Evolutionary conservation across 2,329 filamentous ascomycete species (phyloP), one percentile per base, ranked within the genome.

Genomic region (Stromatinia cepivora): DNA sequence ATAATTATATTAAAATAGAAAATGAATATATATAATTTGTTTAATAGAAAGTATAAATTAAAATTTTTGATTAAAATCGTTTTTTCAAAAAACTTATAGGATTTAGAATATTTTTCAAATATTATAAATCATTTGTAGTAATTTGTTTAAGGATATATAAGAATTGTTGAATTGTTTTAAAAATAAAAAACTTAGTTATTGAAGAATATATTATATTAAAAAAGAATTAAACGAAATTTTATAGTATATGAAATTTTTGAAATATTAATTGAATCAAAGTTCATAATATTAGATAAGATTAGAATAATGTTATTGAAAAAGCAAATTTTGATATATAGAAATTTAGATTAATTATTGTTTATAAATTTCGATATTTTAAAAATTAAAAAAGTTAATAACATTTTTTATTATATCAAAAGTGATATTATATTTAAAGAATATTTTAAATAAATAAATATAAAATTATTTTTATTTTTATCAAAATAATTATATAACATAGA

Each of bases 331-430:
- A 6, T 53, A 53, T 31, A 31, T 53, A 31, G 4, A 15, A 17
- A 53, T 28, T 1, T 2, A 15, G 5, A 13, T 28, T 1, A 15
- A 2, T 31, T 15, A 11, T 31, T 53, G 0, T 53, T 53, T 53
- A 53, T 53, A 31, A 5, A 53, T 31, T 53, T 53, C 10, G 3
- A 53, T 53, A 31, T 31, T 5, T 53, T 15, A 17, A 53, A 31
- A 28, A 15, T 5, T 1, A 0, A 17, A 15, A 15, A 5, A 0
- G 3, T 53, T 4, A 15, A 15, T 3, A 31, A 28, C 4, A 31
- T 53, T 0, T 15, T 53, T 13, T 53, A 53, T 53, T 53, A 53
- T 53, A 28, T 31, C 0, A 53, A 53, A 53, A 6, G 17, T 3
- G 15, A 53, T 53, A 31, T 13, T 3, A 17, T 53, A 13, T 4